Percentiles rank a stretch among this genome's conserved stretches.
Conservation (phyloP, 257 asterid species). For the Scutellaria barbata region DNA sequence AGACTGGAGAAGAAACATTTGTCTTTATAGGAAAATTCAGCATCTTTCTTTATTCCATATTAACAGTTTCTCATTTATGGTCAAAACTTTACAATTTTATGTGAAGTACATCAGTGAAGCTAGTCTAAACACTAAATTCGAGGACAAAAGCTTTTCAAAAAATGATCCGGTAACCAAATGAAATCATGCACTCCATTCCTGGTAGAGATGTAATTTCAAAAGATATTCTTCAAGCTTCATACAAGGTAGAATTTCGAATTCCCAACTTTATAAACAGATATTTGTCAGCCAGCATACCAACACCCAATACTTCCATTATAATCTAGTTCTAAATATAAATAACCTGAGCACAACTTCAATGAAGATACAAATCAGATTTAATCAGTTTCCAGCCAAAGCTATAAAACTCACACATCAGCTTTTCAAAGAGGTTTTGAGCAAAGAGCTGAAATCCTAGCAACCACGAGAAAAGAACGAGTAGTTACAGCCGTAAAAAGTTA, state of each 20-base stretch:
- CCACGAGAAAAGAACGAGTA: neutral
- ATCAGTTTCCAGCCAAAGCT: slow-evolving; percentile 17
- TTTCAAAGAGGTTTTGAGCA: neutral
- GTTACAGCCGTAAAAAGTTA: neutral
- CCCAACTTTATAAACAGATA: slow-evolving; percentile 23
- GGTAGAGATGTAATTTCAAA: slow-evolving; percentile 16
- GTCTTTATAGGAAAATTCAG: slow-evolving; percentile 11
- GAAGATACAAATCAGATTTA: slow-evolving; percentile 21
- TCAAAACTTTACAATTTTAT: neutral
- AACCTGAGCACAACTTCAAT: slow-evolving; percentile 24
- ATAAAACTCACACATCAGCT: slow-evolving; percentile 9
- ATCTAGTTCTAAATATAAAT: slow-evolving; percentile 21
- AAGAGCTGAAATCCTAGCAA: slow-evolving; percentile 24
- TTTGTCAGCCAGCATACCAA: neutral
- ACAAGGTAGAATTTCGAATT: neutral
- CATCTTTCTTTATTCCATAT: slow-evolving; percentile 23
- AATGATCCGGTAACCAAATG: neutral
- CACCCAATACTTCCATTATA: slow-evolving; percentile 10
- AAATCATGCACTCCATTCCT: slow-evolving; percentile 20
- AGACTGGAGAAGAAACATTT: slow-evolving; percentile 27
- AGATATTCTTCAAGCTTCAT: neutral
- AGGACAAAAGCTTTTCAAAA: slow-evolving; percentile 23
- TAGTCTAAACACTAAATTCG: slow-evolving; percentile 7
- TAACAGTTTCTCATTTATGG: slow-evolving; percentile 15
- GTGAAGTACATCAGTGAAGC: slow-evolving; percentile 8